Base-by-base conservation (phyloP, 176 grass and related monocot genomes). In the Raddia distichophylla region DNA sequence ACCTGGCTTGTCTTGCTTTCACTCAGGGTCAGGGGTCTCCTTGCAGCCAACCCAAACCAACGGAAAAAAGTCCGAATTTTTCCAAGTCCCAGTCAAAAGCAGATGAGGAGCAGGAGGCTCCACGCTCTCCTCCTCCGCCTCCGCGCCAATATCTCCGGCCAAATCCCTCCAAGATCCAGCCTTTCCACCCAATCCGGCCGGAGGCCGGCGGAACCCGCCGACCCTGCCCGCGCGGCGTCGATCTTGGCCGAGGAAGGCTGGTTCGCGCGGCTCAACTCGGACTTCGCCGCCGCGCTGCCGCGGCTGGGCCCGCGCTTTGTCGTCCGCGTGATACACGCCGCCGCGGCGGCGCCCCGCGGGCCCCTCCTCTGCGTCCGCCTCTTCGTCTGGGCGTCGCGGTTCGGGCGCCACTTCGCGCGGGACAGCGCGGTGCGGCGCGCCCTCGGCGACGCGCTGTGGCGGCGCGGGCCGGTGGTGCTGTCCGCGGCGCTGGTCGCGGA, bases 381-480 rank as follows among this genome's bases (percentile, higher is more conserved):
- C 53, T 97, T 88, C 82, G 71, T 94, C 8, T 97, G 94, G 94
- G 79, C 88, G 62, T 88, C 91, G 65, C 85, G 82, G 80, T 94
- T 85, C 75, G 83, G 90, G 11, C 16, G 55, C 27, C 61, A 45
- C 72, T 59, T 97, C 60, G 89, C 94, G 27, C 80, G 78, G 10
- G 91, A 97, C 89, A 56, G 70, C 2, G 72, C 71, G 40, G 82
- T 97, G 75, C 81, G 89, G 10, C 88, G 79, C 22, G 87, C 82
- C n/a, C 90, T 97, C 48, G 63, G 50, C 12, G 79, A 94, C 82
- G 71, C 84, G 15, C 72, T 97, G 13, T 91, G 83, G 71, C 86
- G 94, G 84, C 91, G 85, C 80, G 91, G 93, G 33, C 94, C 94
- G 18, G 72, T 91, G 15, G 83, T 94, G 64, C 71, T 97, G 72